Evolutionary conservation across 2,329 filamentous ascomycete genomes (phyloP), one percentile per base, ranked within the genome.

Genomic region (Paraconiothyrium brasiliense): DNA sequence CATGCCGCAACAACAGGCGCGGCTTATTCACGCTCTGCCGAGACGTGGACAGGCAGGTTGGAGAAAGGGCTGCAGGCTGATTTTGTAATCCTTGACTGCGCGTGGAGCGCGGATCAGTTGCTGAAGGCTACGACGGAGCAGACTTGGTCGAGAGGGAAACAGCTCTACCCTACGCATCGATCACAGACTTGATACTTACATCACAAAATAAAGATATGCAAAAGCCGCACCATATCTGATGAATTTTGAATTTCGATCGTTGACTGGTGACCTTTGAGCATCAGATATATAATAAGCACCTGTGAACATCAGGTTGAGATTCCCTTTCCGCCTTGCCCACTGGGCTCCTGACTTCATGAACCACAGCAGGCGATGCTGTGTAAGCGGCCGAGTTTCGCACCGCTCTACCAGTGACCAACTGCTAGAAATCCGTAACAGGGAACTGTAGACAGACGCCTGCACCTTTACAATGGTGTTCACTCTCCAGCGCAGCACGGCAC

Each of bases 21-120:
- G 4, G 87, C 87, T 0, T 86, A 85, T 68, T 86, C 84, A n/a
- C 85, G 82, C 16, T 89, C 87, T 66, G 83, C 84, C 1, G 87
- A 90, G 37, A 70, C 73, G 2, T 80, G 83, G 71, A 79, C 85
- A 0, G 88, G 88, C 0, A 84, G 79, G 54, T 68, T 90, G 59
- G 79, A 81, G 66, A 74, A 72, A 0, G 87, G 87, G 0, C 78
- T 84, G 70, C 78, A 82, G 65, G 88, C 88, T 0, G 87, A 90
- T 66, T 87, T 90, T 57, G 83, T 85, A n/a, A 77, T 86, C 1
- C 75, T 86, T 43, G 81, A 87, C 60, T 82, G 86, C 77, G 75
- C 80, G 32, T 84, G 84, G 80, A 79, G 81, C 22, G 78, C 81
- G 22, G 79, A 79, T 24, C 78, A 76, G 65, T 70, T 88, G 59